Evolutionary conservation across 306 rosid genomes (phyloP).

Genomic region (Casuarina glauca): DNA sequence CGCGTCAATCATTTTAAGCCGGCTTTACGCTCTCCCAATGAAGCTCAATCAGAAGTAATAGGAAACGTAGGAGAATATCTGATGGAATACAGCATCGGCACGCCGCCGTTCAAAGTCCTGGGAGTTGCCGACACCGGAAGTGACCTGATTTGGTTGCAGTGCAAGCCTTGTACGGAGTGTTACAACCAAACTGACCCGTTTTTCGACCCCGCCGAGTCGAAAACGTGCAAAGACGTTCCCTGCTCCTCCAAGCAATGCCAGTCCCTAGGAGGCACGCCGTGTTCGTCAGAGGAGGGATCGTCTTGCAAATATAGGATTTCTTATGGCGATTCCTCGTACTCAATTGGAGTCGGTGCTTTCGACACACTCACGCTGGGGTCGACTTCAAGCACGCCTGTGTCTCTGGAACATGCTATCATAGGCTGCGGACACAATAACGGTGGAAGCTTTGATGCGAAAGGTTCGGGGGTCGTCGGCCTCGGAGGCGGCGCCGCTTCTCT

Average conservation of each 20-base stretch:
- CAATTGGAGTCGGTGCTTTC: no score
- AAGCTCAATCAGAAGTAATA: neutral
- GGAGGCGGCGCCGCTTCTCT: no score
- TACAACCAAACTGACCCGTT: constrained; percentile 41
- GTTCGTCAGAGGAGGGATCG: fast-evolving
- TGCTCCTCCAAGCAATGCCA: constrained; percentile 24
- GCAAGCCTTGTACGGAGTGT: constrained; percentile 46
- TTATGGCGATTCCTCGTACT: no score
- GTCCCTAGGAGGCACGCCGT: fast-evolving
- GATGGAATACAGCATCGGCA: constrained; percentile 45
- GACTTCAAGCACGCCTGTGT: no score
- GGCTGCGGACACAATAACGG: no score
- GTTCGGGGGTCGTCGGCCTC: no score
- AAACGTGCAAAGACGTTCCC: constrained; percentile 15
- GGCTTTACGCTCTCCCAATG: neutral
- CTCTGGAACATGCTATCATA: no score
- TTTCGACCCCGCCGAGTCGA: constrained; percentile 46
- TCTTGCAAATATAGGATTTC: constrained; percentile 28
- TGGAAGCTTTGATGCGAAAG: no score
- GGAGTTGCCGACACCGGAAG: constrained; percentile 65
- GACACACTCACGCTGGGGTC: no score
- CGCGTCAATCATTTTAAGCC: constrained; percentile 2
- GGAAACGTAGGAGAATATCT: constrained; percentile 34
- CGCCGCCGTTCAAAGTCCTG: constrained; percentile 38
- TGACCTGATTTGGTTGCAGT: constrained; percentile 57